phyloP scores from a whole-genome alignment of 2,329 filamentous ascomycete species.

The Mycosphaerelloides madeirae region DNA sequence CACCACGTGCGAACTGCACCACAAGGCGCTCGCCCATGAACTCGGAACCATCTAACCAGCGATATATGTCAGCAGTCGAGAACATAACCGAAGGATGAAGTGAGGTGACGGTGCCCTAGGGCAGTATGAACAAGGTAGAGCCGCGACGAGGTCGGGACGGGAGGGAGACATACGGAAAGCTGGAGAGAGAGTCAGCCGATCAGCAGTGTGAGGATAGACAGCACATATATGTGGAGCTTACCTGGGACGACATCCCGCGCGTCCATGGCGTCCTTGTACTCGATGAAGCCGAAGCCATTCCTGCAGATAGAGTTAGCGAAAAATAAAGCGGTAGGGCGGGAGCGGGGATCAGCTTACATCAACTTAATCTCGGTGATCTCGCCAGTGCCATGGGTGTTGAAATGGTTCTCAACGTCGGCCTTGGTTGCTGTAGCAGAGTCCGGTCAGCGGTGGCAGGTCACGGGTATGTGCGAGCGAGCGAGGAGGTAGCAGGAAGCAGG shows the following conservation, averaged over 20 bases:
- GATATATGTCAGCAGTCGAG: conserved; percentile 29
- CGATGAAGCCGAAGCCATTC: conserved; percentile 98
- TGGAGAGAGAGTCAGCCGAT: conserved; percentile 29
- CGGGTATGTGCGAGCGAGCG: conserved; percentile 4
- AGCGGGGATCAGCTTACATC: conserved; percentile 51
- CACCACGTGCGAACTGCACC: conserved; percentile 94
- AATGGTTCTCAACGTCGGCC: conserved; percentile 92
- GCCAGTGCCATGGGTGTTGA: conserved; percentile 90
- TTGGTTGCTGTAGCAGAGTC: conserved; percentile 71
- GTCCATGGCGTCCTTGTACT: conserved; percentile 98
- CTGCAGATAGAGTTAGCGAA: too few species aligned
- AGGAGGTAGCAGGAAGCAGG: conserved; percentile 10
- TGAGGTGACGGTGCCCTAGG: conserved; percentile 11
- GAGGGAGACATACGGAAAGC: conserved; percentile 50
- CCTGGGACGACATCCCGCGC: conserved; percentile 97
- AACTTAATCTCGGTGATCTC: conserved; percentile 99
- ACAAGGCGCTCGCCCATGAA: conserved; percentile 98
- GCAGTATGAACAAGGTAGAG: conserved; percentile 8
- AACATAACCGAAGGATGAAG: conserved; percentile 17
- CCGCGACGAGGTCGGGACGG: conserved; percentile 5
- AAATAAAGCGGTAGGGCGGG: too few species aligned
- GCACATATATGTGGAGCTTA: conserved; percentile 46
- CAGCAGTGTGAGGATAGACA: conserved; percentile 12
- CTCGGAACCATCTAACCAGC: conserved; percentile 76
- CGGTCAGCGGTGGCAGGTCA: conserved; percentile 43